phyloP scores from a whole-genome alignment of 768 basidiomycete species.

The Chalciporus piperatus region DNA sequence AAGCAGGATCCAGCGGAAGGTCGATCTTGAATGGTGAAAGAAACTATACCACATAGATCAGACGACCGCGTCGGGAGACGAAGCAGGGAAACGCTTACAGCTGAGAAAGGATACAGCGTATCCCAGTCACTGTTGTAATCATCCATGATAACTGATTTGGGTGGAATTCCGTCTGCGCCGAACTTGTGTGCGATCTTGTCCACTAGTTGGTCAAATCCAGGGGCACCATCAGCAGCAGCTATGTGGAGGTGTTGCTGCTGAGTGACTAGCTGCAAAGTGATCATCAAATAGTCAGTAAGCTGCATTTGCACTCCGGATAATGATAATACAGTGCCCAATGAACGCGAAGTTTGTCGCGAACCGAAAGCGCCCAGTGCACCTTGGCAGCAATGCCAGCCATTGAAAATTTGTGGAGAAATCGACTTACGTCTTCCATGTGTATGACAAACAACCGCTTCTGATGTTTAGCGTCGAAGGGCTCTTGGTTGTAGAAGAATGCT shows the following conservation, averaged over 20 bases:
- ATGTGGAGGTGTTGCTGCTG: constrained; percentile 74
- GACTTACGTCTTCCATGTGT: constrained; percentile 79
- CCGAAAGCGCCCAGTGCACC: too few species aligned
- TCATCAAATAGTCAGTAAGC: constrained; percentile 1
- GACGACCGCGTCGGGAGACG: background rate
- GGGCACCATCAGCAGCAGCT: constrained; percentile 78
- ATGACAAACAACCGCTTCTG: constrained; percentile 85
- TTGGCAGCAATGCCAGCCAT: background rate
- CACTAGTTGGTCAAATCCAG: constrained; percentile 67
- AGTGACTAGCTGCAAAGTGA: constrained; percentile 58
- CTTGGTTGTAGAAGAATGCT: constrained; percentile 55
- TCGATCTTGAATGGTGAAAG: constrained; percentile 80
- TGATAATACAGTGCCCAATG: too few species aligned
- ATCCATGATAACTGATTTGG: constrained; percentile 57
- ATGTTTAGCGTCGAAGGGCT: constrained; percentile 79
- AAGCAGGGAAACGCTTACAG: constrained; percentile 39
- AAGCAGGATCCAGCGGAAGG: constrained; percentile 47
- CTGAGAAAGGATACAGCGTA: constrained; percentile 74
- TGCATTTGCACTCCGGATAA: too few species aligned
- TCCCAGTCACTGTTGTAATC: constrained; percentile 90
- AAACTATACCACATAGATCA: constrained; percentile 47
- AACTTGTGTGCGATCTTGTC: constrained; percentile 59
- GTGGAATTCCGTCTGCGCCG: constrained; percentile 40
- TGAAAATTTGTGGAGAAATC: background rate
- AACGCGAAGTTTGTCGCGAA: too few species aligned